A percentile compares a stretch with the other conserved stretches of the same genome.
Evolutionary conservation across 73 alveolate genomes (phyloP).

Genomic region (Blepharisma japonicum): DNA sequence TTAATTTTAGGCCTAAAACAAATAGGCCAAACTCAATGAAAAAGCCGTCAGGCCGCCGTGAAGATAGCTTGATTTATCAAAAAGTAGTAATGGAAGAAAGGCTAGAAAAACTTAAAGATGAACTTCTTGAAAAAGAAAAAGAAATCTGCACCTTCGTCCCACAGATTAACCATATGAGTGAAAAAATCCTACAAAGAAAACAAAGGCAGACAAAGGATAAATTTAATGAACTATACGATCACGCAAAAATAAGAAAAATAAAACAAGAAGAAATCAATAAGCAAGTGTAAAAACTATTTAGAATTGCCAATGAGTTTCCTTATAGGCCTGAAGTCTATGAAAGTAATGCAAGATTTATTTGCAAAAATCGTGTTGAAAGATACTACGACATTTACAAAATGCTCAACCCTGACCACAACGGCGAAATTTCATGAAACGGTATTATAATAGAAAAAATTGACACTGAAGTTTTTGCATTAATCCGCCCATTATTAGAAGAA

Average conservation of each 20-base stretch:
- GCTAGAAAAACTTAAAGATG: background rate
- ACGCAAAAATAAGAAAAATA: background rate
- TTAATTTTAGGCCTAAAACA: slow-evolving; percentile 18
- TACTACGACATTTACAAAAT: background rate
- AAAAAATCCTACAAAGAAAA: background rate
- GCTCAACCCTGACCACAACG: slow-evolving; percentile 17
- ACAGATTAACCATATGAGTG: background rate
- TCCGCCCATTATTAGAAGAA: slow-evolving; percentile 15
- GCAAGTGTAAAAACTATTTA: slow-evolving; percentile 1
- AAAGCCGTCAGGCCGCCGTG: background rate
- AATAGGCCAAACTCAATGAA: background rate
- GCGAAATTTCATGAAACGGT: background rate
- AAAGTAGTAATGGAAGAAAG: background rate
- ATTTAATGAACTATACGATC: slow-evolving; percentile 1
- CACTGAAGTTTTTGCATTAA: slow-evolving; percentile 15
- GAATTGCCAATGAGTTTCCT: background rate
- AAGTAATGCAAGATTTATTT: too few species aligned
- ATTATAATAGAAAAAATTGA: background rate
- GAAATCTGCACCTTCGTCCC: slow-evolving; percentile 19
- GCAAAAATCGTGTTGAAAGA: background rate
- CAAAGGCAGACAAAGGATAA: background rate
- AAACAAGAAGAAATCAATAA: background rate
- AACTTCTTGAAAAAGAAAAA: slow-evolving; percentile 16
- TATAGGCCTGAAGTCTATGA: too few species aligned
- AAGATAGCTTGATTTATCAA: slow-evolving; percentile 5